Evolutionary conservation across 2,329 filamentous ascomycete genomes (phyloP).

Genomic region (Arthrinium phaeospermum): DNA sequence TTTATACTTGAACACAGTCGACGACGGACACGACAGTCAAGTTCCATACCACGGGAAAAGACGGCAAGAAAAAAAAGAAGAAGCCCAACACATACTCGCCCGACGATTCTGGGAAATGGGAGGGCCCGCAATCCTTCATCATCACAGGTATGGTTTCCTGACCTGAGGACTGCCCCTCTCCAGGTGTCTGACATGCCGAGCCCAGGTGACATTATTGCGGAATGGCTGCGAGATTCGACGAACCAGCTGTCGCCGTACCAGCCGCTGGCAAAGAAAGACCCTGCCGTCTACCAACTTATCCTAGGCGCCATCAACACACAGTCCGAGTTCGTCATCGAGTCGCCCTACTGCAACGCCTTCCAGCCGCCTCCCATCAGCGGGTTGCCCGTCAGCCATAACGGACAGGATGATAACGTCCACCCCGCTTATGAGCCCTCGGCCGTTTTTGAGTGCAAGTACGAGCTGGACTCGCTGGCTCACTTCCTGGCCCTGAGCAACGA

Average conservation of each 20-base stretch:
- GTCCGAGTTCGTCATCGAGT: constrained; percentile 90
- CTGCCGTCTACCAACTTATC: constrained; percentile 78
- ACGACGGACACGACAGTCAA: constrained; percentile 88
- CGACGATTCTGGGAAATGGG: constrained; percentile 70
- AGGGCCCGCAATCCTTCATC: constrained; percentile 88
- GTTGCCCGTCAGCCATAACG: constrained; percentile 73
- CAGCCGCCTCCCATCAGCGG: constrained; percentile 89
- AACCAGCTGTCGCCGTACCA: constrained; percentile 95
- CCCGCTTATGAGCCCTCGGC: constrained; percentile 81
- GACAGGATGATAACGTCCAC: constrained; percentile 83
- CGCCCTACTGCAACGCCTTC: constrained; percentile 98
- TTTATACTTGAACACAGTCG: constrained; percentile 51
- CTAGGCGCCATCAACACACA: constrained; percentile 96
- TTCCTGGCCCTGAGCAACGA: constrained; percentile 88
- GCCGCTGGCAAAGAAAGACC: constrained; percentile 79
- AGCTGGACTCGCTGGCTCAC: constrained; percentile 92
- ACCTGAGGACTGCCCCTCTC: not conserved
- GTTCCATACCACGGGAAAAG: constrained; percentile 79
- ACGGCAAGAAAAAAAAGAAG: constrained; percentile 44
- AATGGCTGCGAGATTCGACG: constrained; percentile 91
- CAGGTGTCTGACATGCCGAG: constrained; percentile 15
- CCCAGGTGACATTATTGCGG: constrained; percentile 78
- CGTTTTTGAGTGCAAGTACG: constrained; percentile 99
- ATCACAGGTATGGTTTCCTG: constrained; percentile 67
- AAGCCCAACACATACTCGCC: not conserved